phyloP scores from a whole-genome alignment of 306 rosid species.

The Fagus sylvatica region DNA sequence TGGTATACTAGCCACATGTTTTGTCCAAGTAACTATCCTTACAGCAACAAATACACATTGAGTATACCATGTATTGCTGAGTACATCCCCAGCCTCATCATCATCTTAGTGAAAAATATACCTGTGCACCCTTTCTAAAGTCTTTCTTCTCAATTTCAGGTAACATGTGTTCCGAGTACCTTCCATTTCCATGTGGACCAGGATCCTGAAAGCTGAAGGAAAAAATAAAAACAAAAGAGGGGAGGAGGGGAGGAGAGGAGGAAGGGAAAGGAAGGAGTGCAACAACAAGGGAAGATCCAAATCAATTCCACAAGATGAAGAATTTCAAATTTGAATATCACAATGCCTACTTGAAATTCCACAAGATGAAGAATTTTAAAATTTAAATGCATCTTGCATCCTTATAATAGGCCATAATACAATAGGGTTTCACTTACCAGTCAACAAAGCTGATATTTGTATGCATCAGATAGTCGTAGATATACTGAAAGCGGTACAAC shows the following conservation, averaged over 20 bases:
- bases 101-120: conserved; percentile 34
- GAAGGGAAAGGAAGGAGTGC: conserved; percentile 1
- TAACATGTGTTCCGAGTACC: conserved; percentile 91
- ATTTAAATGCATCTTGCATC: neutral
- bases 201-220: conserved; percentile 88
- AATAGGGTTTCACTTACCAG: conserved; percentile 54
- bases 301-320: neutral
- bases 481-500: conserved; percentile 73
- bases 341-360: neutral
- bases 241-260: neutral
- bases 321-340: neutral
- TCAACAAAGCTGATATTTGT: conserved; percentile 94
- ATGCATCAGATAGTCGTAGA: conserved; percentile 71
- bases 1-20: conserved; percentile 17
- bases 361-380: neutral
- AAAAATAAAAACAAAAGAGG: neutral
- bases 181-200: conserved; percentile 96
- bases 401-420: neutral
- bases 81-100: conserved; percentile 19
- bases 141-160: conserved; percentile 92
- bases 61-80: conserved; percentile 12
- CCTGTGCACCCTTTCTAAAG: conserved; percentile 99
- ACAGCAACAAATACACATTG: neutral
- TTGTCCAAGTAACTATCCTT: conserved; percentile 16
- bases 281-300: conserved; percentile 21